These are phyloP conservation scores for Aspergillus pseudonomiae DNA, from an alignment of 2,329 filamentous ascomycete species.

Conservation along the genomic window DNA sequence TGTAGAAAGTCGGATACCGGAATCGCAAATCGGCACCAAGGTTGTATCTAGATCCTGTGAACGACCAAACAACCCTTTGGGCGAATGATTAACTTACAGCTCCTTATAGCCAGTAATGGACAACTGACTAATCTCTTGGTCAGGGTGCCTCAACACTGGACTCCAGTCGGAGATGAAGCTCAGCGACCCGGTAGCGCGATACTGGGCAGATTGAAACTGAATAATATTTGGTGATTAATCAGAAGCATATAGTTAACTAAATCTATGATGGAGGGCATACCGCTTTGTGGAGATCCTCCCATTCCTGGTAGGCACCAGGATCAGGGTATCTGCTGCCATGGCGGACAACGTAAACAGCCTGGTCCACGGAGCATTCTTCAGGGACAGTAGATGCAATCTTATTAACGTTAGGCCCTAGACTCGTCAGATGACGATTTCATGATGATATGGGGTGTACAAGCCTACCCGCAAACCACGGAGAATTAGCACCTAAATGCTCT, in stretches of 20 bases:
- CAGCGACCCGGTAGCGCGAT: conserved; percentile 57
- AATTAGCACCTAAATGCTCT: conserved; percentile 56
- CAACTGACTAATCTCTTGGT: conserved; percentile 60
- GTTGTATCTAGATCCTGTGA: conserved; percentile 32
- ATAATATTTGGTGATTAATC: neutral
- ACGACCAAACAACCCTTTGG: neutral
- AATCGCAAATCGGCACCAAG: conserved; percentile 22
- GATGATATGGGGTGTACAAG: neutral
- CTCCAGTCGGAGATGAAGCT: conserved; percentile 63
- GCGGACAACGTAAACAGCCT: conserved; percentile 62
- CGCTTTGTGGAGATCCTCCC: conserved; percentile 45
- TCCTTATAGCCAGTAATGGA: conserved; percentile 67
- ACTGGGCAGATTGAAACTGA: conserved; percentile 58
- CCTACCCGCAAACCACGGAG: conserved; percentile 57
- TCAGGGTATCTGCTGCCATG: conserved; percentile 69
- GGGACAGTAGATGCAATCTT: conserved; percentile 59
- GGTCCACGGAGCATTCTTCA: conserved; percentile 60
- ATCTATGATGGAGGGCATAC: conserved; percentile 8
- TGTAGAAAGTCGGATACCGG: conserved; percentile 49
- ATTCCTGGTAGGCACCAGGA: conserved; percentile 60
- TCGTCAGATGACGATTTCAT: neutral
- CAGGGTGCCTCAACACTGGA: conserved; percentile 58
- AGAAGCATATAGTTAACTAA: too few species aligned
- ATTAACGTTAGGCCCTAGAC: conserved; percentile 58
- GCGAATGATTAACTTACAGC: conserved; percentile 18